Base-by-base conservation (phyloP, 768 basidiomycete genomes). In the Xerocomus spinulosus region DNA sequence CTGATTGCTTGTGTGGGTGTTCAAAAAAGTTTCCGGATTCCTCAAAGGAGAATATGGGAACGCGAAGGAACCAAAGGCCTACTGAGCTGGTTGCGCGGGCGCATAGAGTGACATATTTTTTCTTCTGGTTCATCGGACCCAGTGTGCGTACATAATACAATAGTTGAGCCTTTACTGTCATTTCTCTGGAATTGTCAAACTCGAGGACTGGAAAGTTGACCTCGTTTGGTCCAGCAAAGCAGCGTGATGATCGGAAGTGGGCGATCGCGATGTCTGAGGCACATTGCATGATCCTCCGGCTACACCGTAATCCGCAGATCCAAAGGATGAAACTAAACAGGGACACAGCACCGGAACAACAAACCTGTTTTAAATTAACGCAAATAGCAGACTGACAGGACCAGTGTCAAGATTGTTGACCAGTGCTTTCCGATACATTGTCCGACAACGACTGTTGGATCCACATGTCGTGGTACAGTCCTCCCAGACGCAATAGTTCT, bases 391-490 rank as follows among this genome's bases (percentile, higher is more conserved):
- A 34, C 37, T 14, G 25, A 21, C 28, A 15, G 17, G 10, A 18
- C 13, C 10, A 17, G n/a, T 28, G 36, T 35, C 35, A 49, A 25
- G 40, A 18, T 0, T 47, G 35, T 17, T 55, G 55, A 46, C 33
- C 40, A 32, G 37, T 25, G n/a, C 38, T 39, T 10, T 66, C 64
- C 42, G n/a, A 24, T 28, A 49, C 48, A 38, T 46, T 57, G 20
- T 67, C 56, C 66, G 68, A 66, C 5, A 78, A 66, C 3, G 79
- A 80, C 59, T 92, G 89, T 61, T 86, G 79, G 40, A 78, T 68
- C 90, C 90, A 92, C 87, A 92, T 88, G 51, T 80, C 77, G 50
- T 80, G 69, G 63, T 92, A 92, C 49, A 92, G 60, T 2, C 89
- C 87, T 13, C 79, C 80, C 13, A 67, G 67, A 20, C 73, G 78